These are phyloP conservation scores for Cryptosporidium felis DNA, from an alignment of 169 alveolate genomes.

Conservation along the genomic window DNA sequence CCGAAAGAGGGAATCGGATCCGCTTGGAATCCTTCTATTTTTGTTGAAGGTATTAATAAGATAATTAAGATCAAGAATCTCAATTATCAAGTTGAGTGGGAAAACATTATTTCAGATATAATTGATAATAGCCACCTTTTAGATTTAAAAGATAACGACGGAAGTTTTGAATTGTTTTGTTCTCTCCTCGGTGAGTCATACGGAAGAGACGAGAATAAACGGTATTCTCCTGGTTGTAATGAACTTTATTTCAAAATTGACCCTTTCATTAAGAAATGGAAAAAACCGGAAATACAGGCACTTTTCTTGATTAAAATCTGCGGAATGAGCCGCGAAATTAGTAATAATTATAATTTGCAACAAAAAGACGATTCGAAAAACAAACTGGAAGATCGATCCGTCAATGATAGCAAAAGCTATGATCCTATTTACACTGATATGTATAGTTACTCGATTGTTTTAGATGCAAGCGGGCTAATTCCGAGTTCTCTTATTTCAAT, in stretches of 20 bases:
- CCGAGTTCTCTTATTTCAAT: not conserved
- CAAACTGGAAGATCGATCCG: conserved; percentile 6
- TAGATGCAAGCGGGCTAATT: conserved; percentile 26
- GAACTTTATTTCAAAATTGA: conserved; percentile 36
- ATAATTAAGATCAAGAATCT: not conserved
- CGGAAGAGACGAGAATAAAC: conserved; percentile 21
- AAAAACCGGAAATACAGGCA: conserved; percentile 14
- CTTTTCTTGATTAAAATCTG: conserved; percentile 40
- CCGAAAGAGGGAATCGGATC: not conserved
- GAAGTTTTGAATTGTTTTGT: conserved; percentile 58
- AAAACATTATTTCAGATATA: not conserved
- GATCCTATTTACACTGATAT: not conserved
- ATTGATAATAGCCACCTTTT: not conserved
- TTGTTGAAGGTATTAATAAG: conserved; percentile 53
- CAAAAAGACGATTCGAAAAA: conserved; percentile 2
- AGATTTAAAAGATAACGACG: conserved; percentile 36
- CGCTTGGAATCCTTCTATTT: conserved; percentile 51
- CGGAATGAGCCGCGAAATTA: conserved; percentile 14
- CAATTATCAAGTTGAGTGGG: not conserved
- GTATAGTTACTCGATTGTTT: conserved; percentile 2
- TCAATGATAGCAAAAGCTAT: not conserved
- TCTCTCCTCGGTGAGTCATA: conserved; percentile 20
- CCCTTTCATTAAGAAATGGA: conserved; percentile 47
- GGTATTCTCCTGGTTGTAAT: not conserved
- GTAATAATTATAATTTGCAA: conserved; percentile 5